Percentiles rank a stretch among this genome's conserved stretches.
These are phyloP conservation scores for Fusarium nodosum DNA, from an alignment of 2,329 filamentous ascomycete genomes.

Conservation along the genomic window DNA sequence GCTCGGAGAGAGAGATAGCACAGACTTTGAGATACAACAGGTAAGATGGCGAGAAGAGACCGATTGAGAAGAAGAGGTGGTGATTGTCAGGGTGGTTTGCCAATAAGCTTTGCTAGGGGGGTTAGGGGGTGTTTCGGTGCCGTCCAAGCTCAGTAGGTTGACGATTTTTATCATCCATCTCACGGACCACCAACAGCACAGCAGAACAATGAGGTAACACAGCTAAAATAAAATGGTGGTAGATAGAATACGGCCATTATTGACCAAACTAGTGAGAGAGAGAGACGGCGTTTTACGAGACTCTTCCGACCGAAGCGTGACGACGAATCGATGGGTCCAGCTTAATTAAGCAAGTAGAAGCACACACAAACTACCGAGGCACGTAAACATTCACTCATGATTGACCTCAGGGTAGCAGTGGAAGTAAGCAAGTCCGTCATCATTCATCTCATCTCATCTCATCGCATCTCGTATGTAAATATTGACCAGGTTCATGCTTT, in stretches of 20 bases:
- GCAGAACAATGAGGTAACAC: neutral
- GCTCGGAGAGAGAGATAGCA: no score
- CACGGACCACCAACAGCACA: neutral
- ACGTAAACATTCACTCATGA: neutral
- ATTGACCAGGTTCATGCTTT: neutral
- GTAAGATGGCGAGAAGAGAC: no score
- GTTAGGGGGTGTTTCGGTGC: neutral
- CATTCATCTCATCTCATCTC: constrained; percentile 1
- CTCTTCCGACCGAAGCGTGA: neutral
- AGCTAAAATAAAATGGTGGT: neutral
- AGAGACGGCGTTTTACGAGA: neutral
- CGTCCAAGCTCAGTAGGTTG: constrained; percentile 1
- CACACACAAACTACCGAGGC: neutral
- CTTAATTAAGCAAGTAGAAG: neutral
- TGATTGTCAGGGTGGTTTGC: no score
- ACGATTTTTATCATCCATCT: neutral
- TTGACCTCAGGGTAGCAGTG: neutral
- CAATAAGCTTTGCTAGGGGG: constrained; percentile 4
- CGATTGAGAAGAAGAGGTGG: no score
- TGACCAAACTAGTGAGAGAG: neutral
- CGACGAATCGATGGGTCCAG: neutral
- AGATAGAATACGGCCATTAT: neutral
- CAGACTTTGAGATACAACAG: no score
- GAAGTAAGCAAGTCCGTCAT: no score
- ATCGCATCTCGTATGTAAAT: neutral